These are phyloP conservation scores for Ammopiptanthus mongolicus DNA, from an alignment of 306 rosid genomes.

Conservation along the genomic window DNA sequence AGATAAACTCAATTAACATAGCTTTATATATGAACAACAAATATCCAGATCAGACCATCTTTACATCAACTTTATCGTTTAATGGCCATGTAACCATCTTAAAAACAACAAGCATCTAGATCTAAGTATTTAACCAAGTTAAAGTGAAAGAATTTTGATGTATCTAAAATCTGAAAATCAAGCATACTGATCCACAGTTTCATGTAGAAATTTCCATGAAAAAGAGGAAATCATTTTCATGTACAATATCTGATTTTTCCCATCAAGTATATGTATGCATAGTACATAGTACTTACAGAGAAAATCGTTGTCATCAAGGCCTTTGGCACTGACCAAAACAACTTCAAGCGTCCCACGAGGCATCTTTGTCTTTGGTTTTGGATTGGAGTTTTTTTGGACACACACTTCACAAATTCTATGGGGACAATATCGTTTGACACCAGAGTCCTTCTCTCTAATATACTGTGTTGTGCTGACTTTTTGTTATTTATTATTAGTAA, in stretches of 20 bases:
- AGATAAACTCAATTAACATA: no score
- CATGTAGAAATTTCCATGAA: neutral
- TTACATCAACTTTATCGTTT: no score
- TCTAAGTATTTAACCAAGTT: neutral
- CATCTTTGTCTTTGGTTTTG: conserved; percentile 13
- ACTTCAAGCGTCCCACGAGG: conserved; percentile 31
- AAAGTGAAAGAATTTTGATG: neutral
- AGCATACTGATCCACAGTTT: neutral
- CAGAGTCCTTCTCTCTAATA: neutral
- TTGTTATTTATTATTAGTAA: no score
- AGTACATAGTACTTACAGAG: neutral
- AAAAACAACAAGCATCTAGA: neutral
- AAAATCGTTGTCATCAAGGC: conserved; percentile 13
- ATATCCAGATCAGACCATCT: no score
- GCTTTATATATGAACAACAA: no score
- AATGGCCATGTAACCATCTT: no score
- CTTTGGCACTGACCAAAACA: conserved; percentile 24
- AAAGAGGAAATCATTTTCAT: neutral
- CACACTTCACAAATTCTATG: neutral
- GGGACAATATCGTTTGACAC: neutral
- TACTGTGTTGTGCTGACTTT: no score
- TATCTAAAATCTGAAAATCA: neutral
- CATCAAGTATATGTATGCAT: neutral
- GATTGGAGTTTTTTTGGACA: neutral
- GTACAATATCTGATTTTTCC: neutral